These are phyloP conservation scores for Colletotrichum filicis DNA, from an alignment of 2,329 filamentous ascomycete species.

Conservation along the genomic window DNA sequence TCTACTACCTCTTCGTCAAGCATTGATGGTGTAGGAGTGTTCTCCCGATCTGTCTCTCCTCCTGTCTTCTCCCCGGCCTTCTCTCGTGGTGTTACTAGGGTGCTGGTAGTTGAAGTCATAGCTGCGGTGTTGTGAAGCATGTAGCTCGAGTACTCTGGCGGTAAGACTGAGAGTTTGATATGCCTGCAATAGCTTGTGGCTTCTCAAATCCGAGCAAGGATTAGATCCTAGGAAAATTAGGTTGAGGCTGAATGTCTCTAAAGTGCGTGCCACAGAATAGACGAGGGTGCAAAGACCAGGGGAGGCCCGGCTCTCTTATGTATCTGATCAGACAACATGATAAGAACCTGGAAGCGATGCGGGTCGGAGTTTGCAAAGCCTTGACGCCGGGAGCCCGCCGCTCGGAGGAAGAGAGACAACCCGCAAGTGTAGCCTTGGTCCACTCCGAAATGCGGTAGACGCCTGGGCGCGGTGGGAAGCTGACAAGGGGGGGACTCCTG, in stretches of 20 bases:
- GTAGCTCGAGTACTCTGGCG: neutral
- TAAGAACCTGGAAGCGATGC: neutral
- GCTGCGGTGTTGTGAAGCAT: neutral
- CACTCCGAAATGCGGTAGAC: neutral
- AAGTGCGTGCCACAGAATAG: conserved; percentile 14
- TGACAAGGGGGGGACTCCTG: neutral
- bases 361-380: conserved; percentile 23
- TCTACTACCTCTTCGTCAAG: conserved; percentile 13
- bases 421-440: neutral
- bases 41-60: conserved; percentile 25
- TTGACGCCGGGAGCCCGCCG: conserved; percentile 25
- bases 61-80: neutral
- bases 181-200: neutral
- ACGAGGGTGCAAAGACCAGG: neutral
- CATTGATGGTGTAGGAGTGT: conserved; percentile 31
- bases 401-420: conserved; percentile 16
- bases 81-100: conserved; percentile 19
- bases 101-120: conserved; percentile 30
- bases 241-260: conserved; percentile 14
- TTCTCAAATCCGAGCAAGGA: neutral
- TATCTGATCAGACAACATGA: conserved; percentile 5
- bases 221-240: neutral
- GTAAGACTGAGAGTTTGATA: neutral
- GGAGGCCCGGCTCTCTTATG: conserved; percentile 18
- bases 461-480: conserved; percentile 10